Percentiles rank a stretch among this genome's conserved stretches.
These are phyloP conservation scores for Erythrobasidium hasegawianum DNA, from an alignment of 1,284 basidiomycete genomes.

Conservation along the genomic window DNA sequence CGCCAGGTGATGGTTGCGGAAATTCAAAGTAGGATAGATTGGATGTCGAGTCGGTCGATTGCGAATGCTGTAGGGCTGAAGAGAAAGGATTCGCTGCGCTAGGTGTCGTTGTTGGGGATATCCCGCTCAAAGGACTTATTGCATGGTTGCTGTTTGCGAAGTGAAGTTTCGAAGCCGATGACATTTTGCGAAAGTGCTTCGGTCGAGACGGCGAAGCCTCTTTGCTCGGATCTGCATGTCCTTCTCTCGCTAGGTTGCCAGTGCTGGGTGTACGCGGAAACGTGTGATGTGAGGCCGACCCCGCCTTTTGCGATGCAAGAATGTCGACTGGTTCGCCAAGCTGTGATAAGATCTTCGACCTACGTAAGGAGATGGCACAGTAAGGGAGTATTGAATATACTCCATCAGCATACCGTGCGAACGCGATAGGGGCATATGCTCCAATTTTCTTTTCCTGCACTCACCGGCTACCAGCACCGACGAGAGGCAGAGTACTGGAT, in stretches of 20 bases:
- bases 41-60: neutral
- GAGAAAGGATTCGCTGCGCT: neutral
- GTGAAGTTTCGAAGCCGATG: neutral
- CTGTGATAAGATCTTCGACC: conserved; percentile 29
- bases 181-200: neutral
- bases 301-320: neutral
- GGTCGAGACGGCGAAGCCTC: conserved; percentile 1
- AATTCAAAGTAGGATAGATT: neutral
- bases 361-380: neutral
- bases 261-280: neutral
- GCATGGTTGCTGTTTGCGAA: neutral
- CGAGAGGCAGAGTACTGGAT: conserved; percentile 9
- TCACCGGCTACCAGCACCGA: conserved; percentile 29
- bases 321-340: conserved; percentile 25
- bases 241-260: conserved; percentile 3
- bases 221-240: neutral
- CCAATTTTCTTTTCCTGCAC: neutral
- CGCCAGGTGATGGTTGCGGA: neutral
- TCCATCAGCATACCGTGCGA: neutral
- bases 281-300: neutral
- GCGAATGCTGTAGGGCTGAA: neutral
- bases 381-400: neutral
- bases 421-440: neutral
- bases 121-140: neutral
- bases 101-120: neutral